phyloP scores from a whole-genome alignment of 2,329 filamentous ascomycete species.

The Colletotrichum trifolii region DNA sequence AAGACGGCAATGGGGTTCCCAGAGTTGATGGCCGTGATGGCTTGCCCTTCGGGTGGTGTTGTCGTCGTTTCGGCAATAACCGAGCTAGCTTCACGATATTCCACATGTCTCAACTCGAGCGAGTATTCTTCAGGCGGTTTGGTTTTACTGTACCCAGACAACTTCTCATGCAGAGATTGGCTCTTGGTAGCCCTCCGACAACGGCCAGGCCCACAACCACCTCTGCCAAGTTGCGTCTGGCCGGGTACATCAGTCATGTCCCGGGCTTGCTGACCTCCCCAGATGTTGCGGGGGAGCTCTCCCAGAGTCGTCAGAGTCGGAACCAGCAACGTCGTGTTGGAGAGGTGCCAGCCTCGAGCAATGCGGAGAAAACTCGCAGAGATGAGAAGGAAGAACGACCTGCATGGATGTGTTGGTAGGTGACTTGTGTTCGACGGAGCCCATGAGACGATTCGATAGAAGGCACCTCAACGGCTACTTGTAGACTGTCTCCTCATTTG shows the following conservation, averaged over 20 bases:
- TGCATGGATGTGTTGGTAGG: conserved; percentile 17
- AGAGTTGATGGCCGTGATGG: too few species aligned
- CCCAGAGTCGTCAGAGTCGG: background rate
- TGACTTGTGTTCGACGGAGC: background rate
- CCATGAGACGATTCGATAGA: conserved; percentile 19
- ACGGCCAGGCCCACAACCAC: conserved; percentile 24
- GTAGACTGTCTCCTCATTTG: conserved; percentile 2
- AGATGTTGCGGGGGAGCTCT: conserved; percentile 25
- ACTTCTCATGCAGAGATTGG: too few species aligned
- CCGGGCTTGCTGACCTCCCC: conserved; percentile 25
- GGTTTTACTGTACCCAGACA: too few species aligned
- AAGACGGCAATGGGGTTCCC: background rate
- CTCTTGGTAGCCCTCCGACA: conserved; percentile 13
- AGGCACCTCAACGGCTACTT: conserved; percentile 19
- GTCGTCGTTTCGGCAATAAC: too few species aligned
- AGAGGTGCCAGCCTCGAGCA: conserved; percentile 16
- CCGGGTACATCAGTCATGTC: conserved; percentile 34
- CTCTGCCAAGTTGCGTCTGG: conserved; percentile 25
- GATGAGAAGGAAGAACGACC: background rate
- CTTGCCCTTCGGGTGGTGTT: too few species aligned
- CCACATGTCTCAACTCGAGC: too few species aligned
- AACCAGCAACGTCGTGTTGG: conserved; percentile 3
- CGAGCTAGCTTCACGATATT: too few species aligned
- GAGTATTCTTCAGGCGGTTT: too few species aligned
- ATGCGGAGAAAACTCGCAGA: conserved; percentile 34